These are phyloP conservation scores for Debaryomyces fabryi DNA, from an alignment of 1,139 yeast species.

Conservation along the genomic window DNA sequence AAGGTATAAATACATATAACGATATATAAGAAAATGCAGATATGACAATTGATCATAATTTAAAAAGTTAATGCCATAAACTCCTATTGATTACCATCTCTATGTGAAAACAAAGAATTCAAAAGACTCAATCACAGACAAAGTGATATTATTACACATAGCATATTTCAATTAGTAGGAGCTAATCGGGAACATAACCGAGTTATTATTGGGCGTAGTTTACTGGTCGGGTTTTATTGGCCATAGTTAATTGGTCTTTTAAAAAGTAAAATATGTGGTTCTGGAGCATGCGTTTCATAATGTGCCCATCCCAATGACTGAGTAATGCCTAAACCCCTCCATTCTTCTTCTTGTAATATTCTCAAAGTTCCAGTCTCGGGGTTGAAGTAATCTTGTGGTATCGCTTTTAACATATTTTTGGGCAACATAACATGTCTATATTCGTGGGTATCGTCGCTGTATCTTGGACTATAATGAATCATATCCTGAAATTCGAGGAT, in stretches of 20 bases:
- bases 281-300: slow-evolving; percentile 97
- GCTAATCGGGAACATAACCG: background rate
- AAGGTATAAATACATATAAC: slow-evolving; percentile 7
- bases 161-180: background rate
- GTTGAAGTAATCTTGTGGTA: slow-evolving; percentile 95
- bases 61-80: background rate
- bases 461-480: slow-evolving; percentile 91
- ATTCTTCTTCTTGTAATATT: slow-evolving; percentile 90
- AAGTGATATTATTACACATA: background rate
- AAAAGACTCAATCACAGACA: background rate
- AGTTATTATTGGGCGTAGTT: slow-evolving; percentile 27
- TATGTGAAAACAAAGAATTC: background rate
- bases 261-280: slow-evolving; percentile 93
- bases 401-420: slow-evolving; percentile 89
- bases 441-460: slow-evolving; percentile 88
- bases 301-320: slow-evolving; percentile 98
- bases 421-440: slow-evolving; percentile 95
- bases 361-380: slow-evolving; percentile 94
- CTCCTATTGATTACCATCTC: background rate
- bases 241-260: slow-evolving; percentile 59
- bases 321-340: slow-evolving; percentile 98
- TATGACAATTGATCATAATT: slow-evolving; percentile 3
- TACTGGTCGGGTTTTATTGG: slow-evolving; percentile 29
- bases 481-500: slow-evolving; percentile 90
- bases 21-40: slow-evolving; percentile 8